Conservation (phyloP, 2,329 filamentous ascomycete species). For the Beauveria medogensis region DNA sequence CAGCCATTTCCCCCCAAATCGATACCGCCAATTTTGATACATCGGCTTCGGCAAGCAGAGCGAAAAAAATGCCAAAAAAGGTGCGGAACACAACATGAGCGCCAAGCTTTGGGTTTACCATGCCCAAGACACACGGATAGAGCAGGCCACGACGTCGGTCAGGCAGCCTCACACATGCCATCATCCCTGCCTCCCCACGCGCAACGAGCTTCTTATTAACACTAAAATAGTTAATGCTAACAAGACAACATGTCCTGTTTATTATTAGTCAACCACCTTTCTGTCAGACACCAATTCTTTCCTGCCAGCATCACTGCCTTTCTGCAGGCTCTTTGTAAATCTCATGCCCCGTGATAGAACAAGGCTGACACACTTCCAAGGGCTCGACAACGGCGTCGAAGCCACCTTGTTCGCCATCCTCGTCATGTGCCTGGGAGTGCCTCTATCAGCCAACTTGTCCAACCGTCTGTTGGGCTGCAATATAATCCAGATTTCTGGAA, state of each 20-base stretch:
- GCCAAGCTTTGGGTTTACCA: constrained; percentile 4
- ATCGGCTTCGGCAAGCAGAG: not conserved
- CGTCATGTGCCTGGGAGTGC: not conserved
- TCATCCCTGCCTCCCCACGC: not conserved
- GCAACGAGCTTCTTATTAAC: not conserved
- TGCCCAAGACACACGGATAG: not conserved
- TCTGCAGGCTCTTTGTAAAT: not conserved
- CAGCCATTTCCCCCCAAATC: not conserved
- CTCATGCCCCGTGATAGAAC: not conserved
- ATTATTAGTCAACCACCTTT: not conserved
- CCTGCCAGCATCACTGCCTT: not conserved
- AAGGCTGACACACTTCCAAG: not conserved
- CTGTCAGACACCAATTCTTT: not conserved
- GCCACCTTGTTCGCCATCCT: not conserved
- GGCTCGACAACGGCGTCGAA: too few relatives aligned
- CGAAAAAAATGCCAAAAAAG: not conserved
- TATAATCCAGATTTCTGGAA: not conserved
- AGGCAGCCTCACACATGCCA: not conserved
- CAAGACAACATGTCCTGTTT: too few relatives aligned
- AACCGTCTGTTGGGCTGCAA: not conserved
- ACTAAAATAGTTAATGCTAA: too few relatives aligned
- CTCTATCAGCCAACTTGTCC: too few relatives aligned
- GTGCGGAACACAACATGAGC: not conserved
- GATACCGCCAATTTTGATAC: not conserved
- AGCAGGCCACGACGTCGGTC: not conserved